Conservation (phyloP, 192 early-diverging fungal species). For the Backusella morwellensis region DNA sequence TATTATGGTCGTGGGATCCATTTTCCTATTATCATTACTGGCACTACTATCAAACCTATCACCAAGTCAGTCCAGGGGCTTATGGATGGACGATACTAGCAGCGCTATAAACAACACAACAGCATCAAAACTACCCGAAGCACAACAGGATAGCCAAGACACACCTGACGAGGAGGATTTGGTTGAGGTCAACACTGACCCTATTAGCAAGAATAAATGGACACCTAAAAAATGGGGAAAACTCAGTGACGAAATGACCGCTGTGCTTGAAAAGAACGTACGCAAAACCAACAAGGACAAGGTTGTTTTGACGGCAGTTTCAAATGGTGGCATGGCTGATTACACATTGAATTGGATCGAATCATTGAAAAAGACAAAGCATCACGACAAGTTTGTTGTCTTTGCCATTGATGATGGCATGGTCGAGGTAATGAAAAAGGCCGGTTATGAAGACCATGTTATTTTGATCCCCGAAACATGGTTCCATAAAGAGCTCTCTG, state of each 20-base stretch:
- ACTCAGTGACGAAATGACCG: neutral
- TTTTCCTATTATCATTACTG: constrained; percentile 3
- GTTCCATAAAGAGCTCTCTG: constrained; percentile 32
- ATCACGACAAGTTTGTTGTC: constrained; percentile 27
- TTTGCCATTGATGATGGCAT: constrained; percentile 38
- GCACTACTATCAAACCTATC: constrained; percentile 3
- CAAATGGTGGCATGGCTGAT: constrained; percentile 37
- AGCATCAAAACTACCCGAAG: neutral
- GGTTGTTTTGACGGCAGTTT: constrained; percentile 34
- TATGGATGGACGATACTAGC: neutral
- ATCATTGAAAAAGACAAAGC: constrained; percentile 25
- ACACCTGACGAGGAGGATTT: constrained; percentile 13
- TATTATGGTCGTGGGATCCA: neutral
- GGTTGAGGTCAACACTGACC: constrained; percentile 6
- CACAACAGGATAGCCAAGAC: neutral
- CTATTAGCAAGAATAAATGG: constrained; percentile 6
- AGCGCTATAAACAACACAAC: neutral
- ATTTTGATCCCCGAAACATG: constrained; percentile 33
- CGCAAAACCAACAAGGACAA: constrained; percentile 4
- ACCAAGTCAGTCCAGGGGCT: neutral
- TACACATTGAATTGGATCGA: constrained; percentile 44
- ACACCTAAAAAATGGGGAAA: constrained; percentile 2
- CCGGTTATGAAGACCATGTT: constrained; percentile 31
- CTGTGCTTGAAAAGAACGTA: neutral
- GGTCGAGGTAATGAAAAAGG: constrained; percentile 23